phyloP scores from a whole-genome alignment of 805 yeast genomes.

The Candida piceae region DNA sequence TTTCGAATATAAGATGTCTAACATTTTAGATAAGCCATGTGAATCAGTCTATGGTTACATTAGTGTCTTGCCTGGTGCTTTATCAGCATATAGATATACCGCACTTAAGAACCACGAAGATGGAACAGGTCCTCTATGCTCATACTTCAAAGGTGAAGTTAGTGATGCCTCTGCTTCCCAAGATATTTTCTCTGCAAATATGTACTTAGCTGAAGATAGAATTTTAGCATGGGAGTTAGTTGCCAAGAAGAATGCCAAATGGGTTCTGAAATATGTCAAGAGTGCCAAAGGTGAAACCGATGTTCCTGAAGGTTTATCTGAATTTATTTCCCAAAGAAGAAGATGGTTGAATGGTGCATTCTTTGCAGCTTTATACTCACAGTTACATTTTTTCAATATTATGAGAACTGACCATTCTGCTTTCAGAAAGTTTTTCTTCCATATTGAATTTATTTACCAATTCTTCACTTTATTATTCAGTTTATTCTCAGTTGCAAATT shows the following conservation, averaged over 20 bases:
- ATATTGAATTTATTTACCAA: conserved; percentile 86
- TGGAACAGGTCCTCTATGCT: conserved; percentile 86
- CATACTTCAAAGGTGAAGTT: conserved; percentile 85
- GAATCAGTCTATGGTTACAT: conserved; percentile 93
- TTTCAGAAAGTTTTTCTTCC: conserved; percentile 74
- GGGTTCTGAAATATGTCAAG: conserved; percentile 89
- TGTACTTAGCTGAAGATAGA: conserved; percentile 97
- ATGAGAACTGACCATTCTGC: conserved; percentile 86
- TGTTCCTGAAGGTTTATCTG: conserved; percentile 93
- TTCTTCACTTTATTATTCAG: conserved; percentile 75
- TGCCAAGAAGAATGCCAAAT: conserved; percentile 74
- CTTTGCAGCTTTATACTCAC: conserved; percentile 91
- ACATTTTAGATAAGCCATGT: conserved; percentile 88
- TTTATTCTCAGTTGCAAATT: conserved; percentile 89
- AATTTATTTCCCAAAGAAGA: conserved; percentile 91
- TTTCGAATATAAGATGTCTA: conserved; percentile 96
- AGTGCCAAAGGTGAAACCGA: conserved; percentile 95
- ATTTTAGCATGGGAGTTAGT: conserved; percentile 94
- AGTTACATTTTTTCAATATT: conserved; percentile 76
- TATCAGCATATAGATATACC: conserved; percentile 87
- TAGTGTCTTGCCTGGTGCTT: conserved; percentile 91
- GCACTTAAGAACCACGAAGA: conserved; percentile 81
- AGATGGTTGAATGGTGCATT: conserved; percentile 98
- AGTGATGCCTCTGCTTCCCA: conserved; percentile 31
- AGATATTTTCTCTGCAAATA: conserved; percentile 90